A percentile compares a stretch with the other conserved stretches of the same genome.
These are phyloP conservation scores for Elsinoe ampelina DNA, from an alignment of 2,329 filamentous ascomycete genomes.

Conservation along the genomic window DNA sequence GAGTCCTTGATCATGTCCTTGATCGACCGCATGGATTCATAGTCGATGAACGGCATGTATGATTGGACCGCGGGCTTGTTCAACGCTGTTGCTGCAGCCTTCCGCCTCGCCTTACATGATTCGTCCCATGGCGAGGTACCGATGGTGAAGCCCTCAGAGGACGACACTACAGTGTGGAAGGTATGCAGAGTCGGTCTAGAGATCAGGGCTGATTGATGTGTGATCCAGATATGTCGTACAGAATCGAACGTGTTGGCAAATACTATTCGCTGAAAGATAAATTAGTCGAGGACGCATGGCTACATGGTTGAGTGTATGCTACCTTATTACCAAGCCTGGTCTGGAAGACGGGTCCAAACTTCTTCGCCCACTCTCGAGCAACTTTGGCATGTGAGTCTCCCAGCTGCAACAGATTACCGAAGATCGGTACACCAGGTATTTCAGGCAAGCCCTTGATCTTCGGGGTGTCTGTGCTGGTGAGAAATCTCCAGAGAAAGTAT, in stretches of 20 bases:
- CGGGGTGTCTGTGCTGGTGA: conserved; percentile 39
- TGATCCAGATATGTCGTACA: conserved; percentile 66
- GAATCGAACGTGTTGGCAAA: conserved; percentile 72
- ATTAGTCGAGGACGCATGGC: neutral
- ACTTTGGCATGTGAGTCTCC: conserved; percentile 40
- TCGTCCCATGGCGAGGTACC: conserved; percentile 79
- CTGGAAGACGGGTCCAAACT: conserved; percentile 43
- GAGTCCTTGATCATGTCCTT: conserved; percentile 61
- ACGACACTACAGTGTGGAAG: conserved; percentile 70
- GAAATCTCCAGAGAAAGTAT: conserved; percentile 32
- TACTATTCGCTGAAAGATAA: conserved; percentile 50
- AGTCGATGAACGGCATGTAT: conserved; percentile 75
- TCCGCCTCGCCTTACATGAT: conserved; percentile 65
- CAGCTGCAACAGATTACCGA: conserved; percentile 39
- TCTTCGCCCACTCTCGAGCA: conserved; percentile 38
- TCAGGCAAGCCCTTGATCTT: conserved; percentile 42
- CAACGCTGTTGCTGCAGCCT: conserved; percentile 68
- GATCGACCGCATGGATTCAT: conserved; percentile 63
- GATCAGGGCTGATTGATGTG: conserved; percentile 67
- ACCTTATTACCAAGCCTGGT: conserved; percentile 57
- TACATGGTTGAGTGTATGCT: conserved; percentile 16
- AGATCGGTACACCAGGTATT: conserved; percentile 38
- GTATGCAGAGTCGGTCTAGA: conserved; percentile 71
- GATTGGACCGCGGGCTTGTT: conserved; percentile 67
- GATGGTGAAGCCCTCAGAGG: conserved; percentile 70